Conservation (phyloP, 1,284 basidiomycete species). For the Agaricales sp. region DNA sequence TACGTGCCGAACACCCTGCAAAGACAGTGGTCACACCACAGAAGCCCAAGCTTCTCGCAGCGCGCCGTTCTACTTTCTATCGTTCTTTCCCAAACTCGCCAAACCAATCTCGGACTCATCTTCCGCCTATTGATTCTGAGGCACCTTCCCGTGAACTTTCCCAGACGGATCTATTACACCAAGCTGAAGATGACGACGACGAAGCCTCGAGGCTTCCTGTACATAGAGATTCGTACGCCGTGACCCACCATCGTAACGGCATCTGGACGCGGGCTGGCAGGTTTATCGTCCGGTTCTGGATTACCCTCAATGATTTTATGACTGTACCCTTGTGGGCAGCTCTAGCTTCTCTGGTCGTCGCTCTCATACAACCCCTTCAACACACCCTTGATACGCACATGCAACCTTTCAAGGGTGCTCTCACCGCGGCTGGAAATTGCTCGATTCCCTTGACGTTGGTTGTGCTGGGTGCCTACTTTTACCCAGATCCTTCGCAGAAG, state of each 20-base stretch:
- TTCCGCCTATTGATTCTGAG: constrained; percentile 15
- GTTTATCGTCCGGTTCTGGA: constrained; percentile 22
- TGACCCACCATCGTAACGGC: constrained; percentile 8
- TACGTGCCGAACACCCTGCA: too few species aligned
- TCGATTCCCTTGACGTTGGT: constrained; percentile 86
- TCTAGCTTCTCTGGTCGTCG: constrained; percentile 70
- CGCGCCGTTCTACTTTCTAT: constrained; percentile 34
- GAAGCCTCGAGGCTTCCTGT: background rate
- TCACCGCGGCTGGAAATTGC: constrained; percentile 67
- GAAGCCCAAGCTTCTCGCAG: constrained; percentile 7
- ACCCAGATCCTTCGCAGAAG: constrained; percentile 21
- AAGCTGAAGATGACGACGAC: background rate
- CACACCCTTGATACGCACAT: constrained; percentile 51
- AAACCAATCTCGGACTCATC: constrained; percentile 24
- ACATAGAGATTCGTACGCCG: background rate
- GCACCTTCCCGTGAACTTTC: background rate
- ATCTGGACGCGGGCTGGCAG: constrained; percentile 21
- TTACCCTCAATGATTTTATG: constrained; percentile 68
- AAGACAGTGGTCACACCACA: background rate
- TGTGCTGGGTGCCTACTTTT: constrained; percentile 91
- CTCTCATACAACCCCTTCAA: constrained; percentile 70
- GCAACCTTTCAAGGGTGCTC: constrained; percentile 62
- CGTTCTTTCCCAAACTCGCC: constrained; percentile 63
- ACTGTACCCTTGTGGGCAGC: constrained; percentile 82
- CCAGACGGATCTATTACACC: background rate